Base-by-base conservation (phyloP, 257 asterid genomes). In the Plectranthus barbatus region DNA sequence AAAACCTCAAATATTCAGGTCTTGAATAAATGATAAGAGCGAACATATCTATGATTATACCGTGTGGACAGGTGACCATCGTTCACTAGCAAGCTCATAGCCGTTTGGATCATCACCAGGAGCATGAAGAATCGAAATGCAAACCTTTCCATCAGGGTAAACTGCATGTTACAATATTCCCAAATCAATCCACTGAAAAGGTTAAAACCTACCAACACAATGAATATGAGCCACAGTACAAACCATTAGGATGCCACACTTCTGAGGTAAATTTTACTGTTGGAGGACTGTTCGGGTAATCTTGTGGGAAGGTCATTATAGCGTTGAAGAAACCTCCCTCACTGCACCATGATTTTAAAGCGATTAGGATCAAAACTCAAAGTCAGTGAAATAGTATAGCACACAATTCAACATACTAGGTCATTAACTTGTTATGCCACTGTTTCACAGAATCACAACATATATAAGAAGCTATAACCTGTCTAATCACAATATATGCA, bases 31-130 rank as follows among this genome's bases (percentile, higher is more conserved):
- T 6, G 13, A 21, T 12, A 44, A 41, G 18, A 71, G 7, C 53
- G 53, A 59, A 63, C 64, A 29, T 33, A 54, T 51, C 48, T 34
- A 33, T 29, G 47, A 68, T 3, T 82, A 67, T 90, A 93, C 99
- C 81, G 99, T 93, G 80, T 93, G 99, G 65, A 90, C 99, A 72
- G 97, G 99, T 8, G 97, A 81, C 99, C 99, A 93, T 18, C 99
- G 93, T 72, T 93, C 99, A 79, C 97, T 93, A 12, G 99, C 97
- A 75, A 87, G 96, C 80, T 93, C 99, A 68, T 90, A 93, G 44
- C 97, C 99, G 23, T 85, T 93, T 67, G 99, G 99, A 82, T 93
- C 99, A 56, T 93, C 97, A 2, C 99, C 99, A 19, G 99, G 97
- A 0, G 97, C 96, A 67, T 93, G 99, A 73, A 93, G 96, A 68